These are phyloP conservation scores for Saccharomycopsis sp. DNA, from an alignment of 805 yeast species.

Conservation along the genomic window DNA sequence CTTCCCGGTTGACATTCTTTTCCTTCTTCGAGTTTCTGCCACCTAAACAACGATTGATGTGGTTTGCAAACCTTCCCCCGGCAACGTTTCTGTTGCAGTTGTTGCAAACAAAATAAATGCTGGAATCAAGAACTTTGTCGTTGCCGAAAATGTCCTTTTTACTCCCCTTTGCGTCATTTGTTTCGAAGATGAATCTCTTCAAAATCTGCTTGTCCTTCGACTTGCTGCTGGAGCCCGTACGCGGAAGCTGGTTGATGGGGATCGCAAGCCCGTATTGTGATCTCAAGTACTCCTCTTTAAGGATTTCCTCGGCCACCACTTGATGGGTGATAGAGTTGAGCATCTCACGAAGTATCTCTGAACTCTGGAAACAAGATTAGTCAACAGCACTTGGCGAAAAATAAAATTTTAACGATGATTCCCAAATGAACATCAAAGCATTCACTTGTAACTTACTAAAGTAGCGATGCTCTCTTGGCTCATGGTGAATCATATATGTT, in stretches of 20 bases:
- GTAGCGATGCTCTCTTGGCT: too few relatives aligned
- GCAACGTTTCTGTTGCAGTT: slow-evolving; percentile 83
- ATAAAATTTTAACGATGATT: too few relatives aligned
- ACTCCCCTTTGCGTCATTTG: slow-evolving; percentile 8
- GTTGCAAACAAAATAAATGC: slow-evolving; percentile 62
- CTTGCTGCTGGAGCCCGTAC: slow-evolving; percentile 3
- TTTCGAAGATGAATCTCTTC: slow-evolving; percentile 11
- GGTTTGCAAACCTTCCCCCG: slow-evolving; percentile 88
- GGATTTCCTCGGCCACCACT: slow-evolving; percentile 27
- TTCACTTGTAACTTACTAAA: too few relatives aligned
- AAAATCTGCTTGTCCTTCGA: slow-evolving; percentile 13
- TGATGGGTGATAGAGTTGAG: slow-evolving; percentile 28
- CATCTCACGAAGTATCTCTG: slow-evolving; percentile 25
- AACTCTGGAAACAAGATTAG: too few relatives aligned
- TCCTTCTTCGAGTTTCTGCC: too few relatives aligned
- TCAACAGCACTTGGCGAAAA: too few relatives aligned
- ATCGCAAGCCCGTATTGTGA: slow-evolving; percentile 27
- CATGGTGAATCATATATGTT: too few relatives aligned
- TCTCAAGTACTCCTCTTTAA: slow-evolving; percentile 27
- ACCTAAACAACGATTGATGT: slow-evolving; percentile 80
- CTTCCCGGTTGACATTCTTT: too few relatives aligned
- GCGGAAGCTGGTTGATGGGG: slow-evolving; percentile 17
- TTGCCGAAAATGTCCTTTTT: slow-evolving; percentile 41
- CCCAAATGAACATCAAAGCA: too few relatives aligned
- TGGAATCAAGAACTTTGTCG: slow-evolving; percentile 41